Evolutionary conservation across 306 rosid species (phyloP), one percentile per base, ranked within the genome.

Genomic region (Castanopsis chinensis): DNA sequence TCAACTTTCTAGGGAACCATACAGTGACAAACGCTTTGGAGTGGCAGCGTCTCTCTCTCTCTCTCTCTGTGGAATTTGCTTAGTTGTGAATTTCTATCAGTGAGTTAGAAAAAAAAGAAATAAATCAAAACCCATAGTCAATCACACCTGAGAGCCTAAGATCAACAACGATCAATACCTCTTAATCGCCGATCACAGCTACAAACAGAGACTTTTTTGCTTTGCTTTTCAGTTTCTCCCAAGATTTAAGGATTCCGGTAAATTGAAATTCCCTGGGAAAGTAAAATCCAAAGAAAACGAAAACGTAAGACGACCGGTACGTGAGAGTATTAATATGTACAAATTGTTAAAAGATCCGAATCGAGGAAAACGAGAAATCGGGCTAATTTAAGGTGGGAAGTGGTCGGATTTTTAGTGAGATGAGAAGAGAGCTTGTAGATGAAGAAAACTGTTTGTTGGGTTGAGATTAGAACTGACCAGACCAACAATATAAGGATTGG

Each of bases 101-200:
- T 78, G 30, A 59, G 59, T 10, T 43, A 11, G 23, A 49, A 74
- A 21, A 5, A 75, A 65, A 43, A 9, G 3, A 71, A 73, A 61
- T 67, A 56, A 60, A 75, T 78, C 13, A 55, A 77, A 81, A 72
- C 28, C 19, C 21, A 77, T 64, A 78, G 27, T 45, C 58, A 78
- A 51, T 45, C 83, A 81, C 75, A 85, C 79, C 81, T 75, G 65
- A 68, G 76, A 67, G 58, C 37, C 59, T 52, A 52, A 76, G 85
- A 63, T 76, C 53, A 49, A 49, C 56, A 53, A 70, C 68, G 54
- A 82, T 71, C 78, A 72, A 68, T 60, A n/a, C 69, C 32, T 71
- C 28, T 57, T 55, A 79, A 72, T 77, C 87, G 45, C 76, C 87
- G 88, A 84, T 85, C 92, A 84, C 80, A 79, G 73, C 84, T 33